Evolutionary conservation across 352 stramenopile species (phyloP), one percentile per base, ranked within the genome.

Genomic region (Pythium graminicola): DNA sequence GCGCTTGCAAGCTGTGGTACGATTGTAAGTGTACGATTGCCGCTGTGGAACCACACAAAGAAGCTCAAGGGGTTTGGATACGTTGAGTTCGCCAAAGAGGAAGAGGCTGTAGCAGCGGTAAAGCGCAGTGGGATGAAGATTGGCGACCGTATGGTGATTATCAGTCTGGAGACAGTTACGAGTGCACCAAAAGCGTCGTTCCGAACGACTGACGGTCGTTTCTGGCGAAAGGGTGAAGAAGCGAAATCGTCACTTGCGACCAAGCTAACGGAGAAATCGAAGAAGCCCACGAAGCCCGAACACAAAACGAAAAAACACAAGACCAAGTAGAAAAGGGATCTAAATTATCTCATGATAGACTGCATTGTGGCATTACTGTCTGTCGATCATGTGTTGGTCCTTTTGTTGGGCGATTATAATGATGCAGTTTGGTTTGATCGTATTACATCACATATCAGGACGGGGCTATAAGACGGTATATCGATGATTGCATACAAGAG

Each of bases 41-140:
- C 89, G 10, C 62, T 95, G 38, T 98, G 95, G 80, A 92, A 96
- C 52, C 78, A 96, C 62, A 98, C 85, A 8, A 87, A 95, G 58
- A 91, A 97, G 56, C 76, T 91, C 14, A 99, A 99, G 73, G 96
- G 96, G 43, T 98, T 99, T 76, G 90, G 85, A 31, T 99, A 99
- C 57, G 82, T 95, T 19, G 82, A 93, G 67, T 95, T 93, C 50
- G 70, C 72, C n/a, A 85, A 50, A 16, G 82, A 93, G 53, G 72
- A 85, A n/a, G 71, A 83, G 42, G 82, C 85, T 6, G 55, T 86
- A 20, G 63, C 70, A 39, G 82, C 82, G 39, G 67, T 81, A 33
- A 82, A 80, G 58, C 72, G 80, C 52, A 90, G 78, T 56, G 85
- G 85, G 47, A 92, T 91, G 79, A 85, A 82, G 57, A 86, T 98